These are phyloP conservation scores for Malus hybrid DNA, from an alignment of 331 rosid species.

Conservation along the genomic window DNA sequence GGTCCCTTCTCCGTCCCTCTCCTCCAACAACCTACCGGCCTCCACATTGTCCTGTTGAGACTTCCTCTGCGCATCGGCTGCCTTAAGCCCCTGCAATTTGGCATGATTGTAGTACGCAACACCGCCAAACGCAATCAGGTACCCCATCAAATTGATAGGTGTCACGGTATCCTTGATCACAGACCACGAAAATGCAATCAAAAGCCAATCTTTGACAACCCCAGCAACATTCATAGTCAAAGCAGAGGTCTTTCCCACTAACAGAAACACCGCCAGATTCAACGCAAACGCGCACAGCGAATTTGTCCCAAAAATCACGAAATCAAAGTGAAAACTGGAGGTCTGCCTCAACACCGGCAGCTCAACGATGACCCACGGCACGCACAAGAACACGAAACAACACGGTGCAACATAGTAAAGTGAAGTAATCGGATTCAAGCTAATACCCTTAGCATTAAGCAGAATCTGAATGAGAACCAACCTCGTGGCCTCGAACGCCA, in stretches of 20 bases:
- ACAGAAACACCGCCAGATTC: constrained; percentile 79
- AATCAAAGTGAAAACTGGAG: constrained; percentile 62
- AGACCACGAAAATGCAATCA: constrained; percentile 97
- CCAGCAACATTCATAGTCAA: constrained; percentile 98
- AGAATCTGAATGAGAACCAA: constrained; percentile 81
- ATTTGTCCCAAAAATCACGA: constrained; percentile 26
- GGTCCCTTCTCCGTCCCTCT: constrained; percentile 45
- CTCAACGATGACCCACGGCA: constrained; percentile 85
- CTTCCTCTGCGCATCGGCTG: constrained; percentile 82
- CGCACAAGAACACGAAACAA: constrained; percentile 60
- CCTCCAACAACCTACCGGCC: constrained; percentile 82
- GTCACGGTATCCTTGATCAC: constrained; percentile 90
- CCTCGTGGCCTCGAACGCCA: constrained; percentile 83
- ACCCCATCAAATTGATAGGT: constrained; percentile 66
- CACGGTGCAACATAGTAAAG: constrained; percentile 91
- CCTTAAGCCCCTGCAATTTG: constrained; percentile 85
- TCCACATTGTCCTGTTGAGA: constrained; percentile 70
- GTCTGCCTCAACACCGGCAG: constrained; percentile 60
- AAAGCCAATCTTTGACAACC: constrained; percentile 91
- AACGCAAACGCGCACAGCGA: constrained; percentile 79
- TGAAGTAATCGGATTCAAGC: constrained; percentile 79
- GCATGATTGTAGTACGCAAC: constrained; percentile 85
- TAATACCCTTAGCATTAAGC: constrained; percentile 72
- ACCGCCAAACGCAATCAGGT: constrained; percentile 78
- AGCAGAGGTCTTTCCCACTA: constrained; percentile 94